phyloP scores from a whole-genome alignment of 169 alveolate genomes.

The Plasmodium inui region DNA sequence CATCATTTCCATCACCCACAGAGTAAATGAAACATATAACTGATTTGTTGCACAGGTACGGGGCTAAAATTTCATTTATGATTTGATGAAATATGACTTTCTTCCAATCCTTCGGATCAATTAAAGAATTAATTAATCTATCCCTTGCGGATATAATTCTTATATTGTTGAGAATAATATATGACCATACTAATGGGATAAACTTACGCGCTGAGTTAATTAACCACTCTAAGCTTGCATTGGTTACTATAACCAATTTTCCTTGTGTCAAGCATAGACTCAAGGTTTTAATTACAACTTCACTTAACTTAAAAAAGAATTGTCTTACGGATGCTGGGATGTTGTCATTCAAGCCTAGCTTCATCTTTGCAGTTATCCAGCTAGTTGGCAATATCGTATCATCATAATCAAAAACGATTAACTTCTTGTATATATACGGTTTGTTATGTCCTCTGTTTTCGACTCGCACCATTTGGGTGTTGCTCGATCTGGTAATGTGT shows the following conservation, averaged over 20 bases:
- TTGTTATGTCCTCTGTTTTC: background rate
- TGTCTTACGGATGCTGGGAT: conserved; percentile 76
- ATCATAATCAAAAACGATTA: conserved; percentile 89
- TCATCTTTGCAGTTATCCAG: conserved; percentile 83
- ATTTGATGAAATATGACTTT: conserved; percentile 83
- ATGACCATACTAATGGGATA: conserved; percentile 84
- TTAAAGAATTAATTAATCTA: conserved; percentile 83
- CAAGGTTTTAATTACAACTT: conserved; percentile 81
- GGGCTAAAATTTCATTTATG: conserved; percentile 83
- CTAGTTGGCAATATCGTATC: conserved; percentile 90
- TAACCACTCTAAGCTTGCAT: conserved; percentile 91
- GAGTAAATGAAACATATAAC: conserved; percentile 85
- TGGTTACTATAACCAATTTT: conserved; percentile 87
- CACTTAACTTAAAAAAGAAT: conserved; percentile 82
- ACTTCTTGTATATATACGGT: conserved; percentile 74
- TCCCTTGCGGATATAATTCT: conserved; percentile 89
- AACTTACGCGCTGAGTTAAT: conserved; percentile 84
- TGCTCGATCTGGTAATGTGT: background rate
- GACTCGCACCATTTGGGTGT: background rate
- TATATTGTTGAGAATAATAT: conserved; percentile 83
- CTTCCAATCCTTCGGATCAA: conserved; percentile 91
- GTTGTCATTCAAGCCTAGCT: conserved; percentile 62
- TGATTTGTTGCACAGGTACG: conserved; percentile 78
- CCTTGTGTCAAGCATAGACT: conserved; percentile 80
- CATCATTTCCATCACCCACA: conserved; percentile 91